These are phyloP conservation scores for Rhytidiadelphus loreus DNA, from an alignment of 225 moss, liverwort and hornwort genomes.

Conservation along the genomic window DNA sequence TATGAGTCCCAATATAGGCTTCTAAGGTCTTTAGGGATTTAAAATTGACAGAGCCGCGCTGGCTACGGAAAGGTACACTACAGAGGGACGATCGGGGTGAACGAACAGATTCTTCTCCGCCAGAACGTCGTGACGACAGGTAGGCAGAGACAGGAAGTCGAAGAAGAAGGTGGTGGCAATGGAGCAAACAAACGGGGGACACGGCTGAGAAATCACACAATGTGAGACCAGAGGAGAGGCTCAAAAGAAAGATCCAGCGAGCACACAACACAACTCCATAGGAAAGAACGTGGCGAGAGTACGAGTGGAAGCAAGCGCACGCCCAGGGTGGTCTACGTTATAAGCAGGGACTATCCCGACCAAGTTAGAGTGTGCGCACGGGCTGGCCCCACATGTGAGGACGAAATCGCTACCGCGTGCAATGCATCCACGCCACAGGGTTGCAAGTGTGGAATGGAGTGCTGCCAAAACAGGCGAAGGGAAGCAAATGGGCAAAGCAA, in stretches of 20 bases:
- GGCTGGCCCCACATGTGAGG: conserved; percentile 17
- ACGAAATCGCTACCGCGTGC: background rate
- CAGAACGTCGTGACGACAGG: background rate
- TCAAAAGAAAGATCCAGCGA: background rate
- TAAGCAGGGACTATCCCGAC: background rate
- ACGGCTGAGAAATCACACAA: background rate
- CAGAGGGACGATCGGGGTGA: background rate
- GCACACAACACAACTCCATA: background rate
- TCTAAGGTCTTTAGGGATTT: background rate
- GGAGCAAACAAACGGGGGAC: background rate
- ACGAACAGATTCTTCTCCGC: background rate
- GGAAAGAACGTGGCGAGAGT: background rate
- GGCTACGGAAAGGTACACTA: background rate
- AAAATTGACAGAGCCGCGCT: background rate
- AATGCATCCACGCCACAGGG: conserved; percentile 6
- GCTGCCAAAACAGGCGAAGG: background rate
- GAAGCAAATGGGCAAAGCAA: background rate
- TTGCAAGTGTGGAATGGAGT: background rate
- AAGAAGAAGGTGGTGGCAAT: background rate
- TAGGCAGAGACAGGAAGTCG: background rate
- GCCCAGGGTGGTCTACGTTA: background rate
- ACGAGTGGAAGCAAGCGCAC: background rate
- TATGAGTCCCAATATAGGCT: background rate
- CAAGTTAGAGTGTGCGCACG: background rate
- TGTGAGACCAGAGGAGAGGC: background rate